Base-by-base conservation (phyloP, 2,329 filamentous ascomycete genomes). In the Aspergillus sp. region DNA sequence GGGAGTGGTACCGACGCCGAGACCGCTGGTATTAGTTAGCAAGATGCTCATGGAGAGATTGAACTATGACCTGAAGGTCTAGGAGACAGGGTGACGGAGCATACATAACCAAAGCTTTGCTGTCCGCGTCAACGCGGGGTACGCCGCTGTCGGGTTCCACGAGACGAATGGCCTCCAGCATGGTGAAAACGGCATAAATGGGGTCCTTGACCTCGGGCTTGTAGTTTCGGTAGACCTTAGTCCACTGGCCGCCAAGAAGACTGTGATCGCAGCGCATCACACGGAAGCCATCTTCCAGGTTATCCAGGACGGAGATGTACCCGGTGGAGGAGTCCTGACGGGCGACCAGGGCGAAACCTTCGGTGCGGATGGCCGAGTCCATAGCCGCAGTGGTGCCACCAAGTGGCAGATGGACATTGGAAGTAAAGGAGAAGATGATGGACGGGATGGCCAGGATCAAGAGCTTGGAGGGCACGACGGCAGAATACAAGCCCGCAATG, bases 111-210 rank as follows among this genome's bases (percentile, higher is more conserved):
- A 98, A 82, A 1, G 94, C 94, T 52, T 85, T 90, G 50, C 90
- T 90, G 60, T 90, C 79, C n/a, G 77, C 77, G 66, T 93, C 90
- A 2, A 77, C 78, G 22, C 69, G 72, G 26, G 64, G 63, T 45
- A 68, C 61, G 10, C 72, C 70, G 52, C 70, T 60, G 31, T 82
- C 79, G 4, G 81, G 76, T 66, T 95, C 82, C 24, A 96, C 82
- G 32, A 99, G 83, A 22, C 95, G 86, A 6, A 98, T 89, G 3
- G 94, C 92, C 75, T 99, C 95, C 1, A 99, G 85, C 84, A 96
- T 96, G 26, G 91, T 89, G 73, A 99, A 99, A n/a, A 98, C 90
- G 10, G 91, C 89, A 72, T 98, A 99, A 57, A 99, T 91, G 0
- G 94, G 92, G 76, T 99, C 95, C 11, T 86, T 85, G 18, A 92